phyloP scores from a whole-genome alignment of 2,329 filamentous ascomycete species.

The Boeremia lycopersici region DNA sequence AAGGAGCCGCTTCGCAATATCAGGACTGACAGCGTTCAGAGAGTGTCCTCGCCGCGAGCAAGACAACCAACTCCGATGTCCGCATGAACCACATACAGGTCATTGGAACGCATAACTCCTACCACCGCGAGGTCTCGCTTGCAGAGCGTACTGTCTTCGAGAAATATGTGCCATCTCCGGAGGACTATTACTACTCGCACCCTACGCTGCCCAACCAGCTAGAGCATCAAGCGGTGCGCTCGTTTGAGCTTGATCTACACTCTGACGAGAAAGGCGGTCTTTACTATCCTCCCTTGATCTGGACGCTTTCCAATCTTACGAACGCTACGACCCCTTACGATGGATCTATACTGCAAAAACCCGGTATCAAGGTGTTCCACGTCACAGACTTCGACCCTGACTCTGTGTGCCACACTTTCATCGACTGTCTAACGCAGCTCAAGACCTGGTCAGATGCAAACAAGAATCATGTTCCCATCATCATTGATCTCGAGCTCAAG shows the following conservation, averaged over 20 bases:
- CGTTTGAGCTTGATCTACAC: slow-evolving; percentile 57
- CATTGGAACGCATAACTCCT: slow-evolving; percentile 59
- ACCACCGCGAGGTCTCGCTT: slow-evolving; percentile 55
- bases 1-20: too few species aligned
- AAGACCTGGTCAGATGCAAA: slow-evolving; percentile 54
- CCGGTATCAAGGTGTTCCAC: slow-evolving; percentile 58
- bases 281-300: slow-evolving; percentile 54
- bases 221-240: slow-evolving; percentile 54
- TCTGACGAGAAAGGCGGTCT: slow-evolving; percentile 57
- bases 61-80: slow-evolving; percentile 32
- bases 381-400: slow-evolving; percentile 58
- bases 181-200: slow-evolving; percentile 58
- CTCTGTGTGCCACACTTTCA: slow-evolving; percentile 54
- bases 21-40: slow-evolving; percentile 20
- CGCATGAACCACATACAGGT: slow-evolving; percentile 61
- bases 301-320: slow-evolving; percentile 49
- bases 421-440: slow-evolving; percentile 52
- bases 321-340: slow-evolving; percentile 48
- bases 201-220: slow-evolving; percentile 53
- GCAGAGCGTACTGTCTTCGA: slow-evolving; percentile 52
- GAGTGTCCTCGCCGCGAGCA: slow-evolving; percentile 13
- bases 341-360: slow-evolving; percentile 48
- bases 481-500: slow-evolving; percentile 59
- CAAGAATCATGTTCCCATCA: slow-evolving; percentile 54
- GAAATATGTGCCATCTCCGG: slow-evolving; percentile 43